Conservation (phyloP, 2,329 filamentous ascomycete species). For the Neoscytalidium dimidiatum region DNA sequence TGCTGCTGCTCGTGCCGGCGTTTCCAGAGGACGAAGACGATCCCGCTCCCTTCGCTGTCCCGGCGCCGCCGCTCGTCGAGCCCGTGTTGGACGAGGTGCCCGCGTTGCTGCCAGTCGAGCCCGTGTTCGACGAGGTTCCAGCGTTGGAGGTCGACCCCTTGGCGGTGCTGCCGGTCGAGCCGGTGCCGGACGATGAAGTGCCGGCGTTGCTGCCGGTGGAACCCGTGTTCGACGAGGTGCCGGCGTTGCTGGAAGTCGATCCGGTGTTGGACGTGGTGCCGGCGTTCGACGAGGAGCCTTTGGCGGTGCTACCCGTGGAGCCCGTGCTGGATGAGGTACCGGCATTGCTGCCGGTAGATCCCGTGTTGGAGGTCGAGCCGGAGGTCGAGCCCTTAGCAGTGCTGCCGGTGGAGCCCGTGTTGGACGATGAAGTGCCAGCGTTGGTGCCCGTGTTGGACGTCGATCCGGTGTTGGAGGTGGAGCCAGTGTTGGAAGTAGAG, state of each 20-base stretch:
- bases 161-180: not conserved
- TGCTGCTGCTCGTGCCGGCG: too few relatives aligned
- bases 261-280: not conserved
- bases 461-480: not conserved
- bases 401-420: not conserved
- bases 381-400: not conserved
- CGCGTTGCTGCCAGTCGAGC: not conserved
- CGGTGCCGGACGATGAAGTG: not conserved
- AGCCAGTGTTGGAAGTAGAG: not conserved
- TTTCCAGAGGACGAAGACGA: too few relatives aligned
- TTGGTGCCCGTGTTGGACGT: not conserved
- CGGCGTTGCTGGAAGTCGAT: not conserved
- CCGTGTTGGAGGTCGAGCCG: not conserved
- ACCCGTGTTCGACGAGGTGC: not conserved
- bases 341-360: not conserved
- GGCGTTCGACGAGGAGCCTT: too few relatives aligned
- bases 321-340: not conserved
- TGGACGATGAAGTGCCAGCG: too few relatives aligned
- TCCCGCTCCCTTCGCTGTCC: too few relatives aligned
- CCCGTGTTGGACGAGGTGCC: not conserved
- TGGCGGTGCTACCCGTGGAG: too few relatives aligned
- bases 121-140: too few relatives aligned
- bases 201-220: not conserved
- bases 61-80: too few relatives aligned
- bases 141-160: not conserved